These are phyloP conservation scores for Colletotrichum orbiculare DNA, from an alignment of 2,329 filamentous ascomycete genomes.

Conservation along the genomic window DNA sequence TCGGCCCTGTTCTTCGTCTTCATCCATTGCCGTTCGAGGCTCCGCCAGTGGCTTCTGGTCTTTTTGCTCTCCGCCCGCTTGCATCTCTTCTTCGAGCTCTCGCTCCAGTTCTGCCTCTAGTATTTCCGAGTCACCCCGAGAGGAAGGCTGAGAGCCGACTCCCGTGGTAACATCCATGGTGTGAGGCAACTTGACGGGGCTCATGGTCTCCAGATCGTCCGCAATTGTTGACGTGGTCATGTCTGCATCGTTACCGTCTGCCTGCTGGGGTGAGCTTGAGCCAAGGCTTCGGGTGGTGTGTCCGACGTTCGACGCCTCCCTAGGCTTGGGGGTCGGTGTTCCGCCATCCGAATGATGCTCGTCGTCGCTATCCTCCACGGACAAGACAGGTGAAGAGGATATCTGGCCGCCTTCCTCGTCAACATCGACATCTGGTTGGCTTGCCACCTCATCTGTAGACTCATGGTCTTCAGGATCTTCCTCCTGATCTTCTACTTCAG, in stretches of 20 bases:
- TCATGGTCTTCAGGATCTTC: neutral
- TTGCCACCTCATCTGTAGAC: neutral
- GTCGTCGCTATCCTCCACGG: conserved; percentile 23
- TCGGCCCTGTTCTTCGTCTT: too few species aligned
- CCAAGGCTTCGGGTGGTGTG: neutral
- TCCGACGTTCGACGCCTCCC: neutral
- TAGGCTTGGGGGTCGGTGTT: conserved; percentile 26
- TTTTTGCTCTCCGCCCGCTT: neutral
- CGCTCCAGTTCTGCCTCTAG: conserved; percentile 26
- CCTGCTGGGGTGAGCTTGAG: neutral
- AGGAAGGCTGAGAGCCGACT: conserved; percentile 5
- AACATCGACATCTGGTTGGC: too few species aligned
- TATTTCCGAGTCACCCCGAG: conserved; percentile 16
- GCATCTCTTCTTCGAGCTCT: conserved; percentile 27
- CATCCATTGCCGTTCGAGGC: neutral
- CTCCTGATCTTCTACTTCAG: neutral
- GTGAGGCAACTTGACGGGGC: conserved; percentile 28
- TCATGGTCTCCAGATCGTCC: conserved; percentile 34
- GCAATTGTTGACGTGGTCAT: conserved; percentile 15
- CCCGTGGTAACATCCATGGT: neutral
- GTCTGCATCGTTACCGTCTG: neutral
- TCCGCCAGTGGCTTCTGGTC: neutral
- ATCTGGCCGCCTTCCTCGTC: too few species aligned
- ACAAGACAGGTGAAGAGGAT: neutral
- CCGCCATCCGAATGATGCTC: conserved; percentile 16